Evolutionary conservation across 352 stramenopile species (phyloP).

Genomic region (Pythium scleroteichum): DNA sequence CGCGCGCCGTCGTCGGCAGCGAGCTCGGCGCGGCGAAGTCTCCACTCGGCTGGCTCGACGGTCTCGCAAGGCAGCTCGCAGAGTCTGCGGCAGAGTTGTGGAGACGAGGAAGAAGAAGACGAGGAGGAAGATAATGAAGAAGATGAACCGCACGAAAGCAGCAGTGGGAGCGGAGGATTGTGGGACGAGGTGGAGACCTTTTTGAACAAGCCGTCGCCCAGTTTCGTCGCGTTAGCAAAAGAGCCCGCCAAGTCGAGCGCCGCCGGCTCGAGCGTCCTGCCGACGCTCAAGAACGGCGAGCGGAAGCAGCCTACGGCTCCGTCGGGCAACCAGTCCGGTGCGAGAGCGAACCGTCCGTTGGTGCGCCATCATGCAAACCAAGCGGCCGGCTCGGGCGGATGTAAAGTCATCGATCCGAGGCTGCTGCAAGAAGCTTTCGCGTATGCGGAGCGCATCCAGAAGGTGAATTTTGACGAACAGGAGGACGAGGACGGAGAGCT

Average conservation of each 20-base stretch:
- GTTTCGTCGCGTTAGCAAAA: conserved; percentile 46
- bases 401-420: conserved; percentile 55
- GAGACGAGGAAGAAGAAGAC: conserved; percentile 19
- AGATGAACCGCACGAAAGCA: conserved; percentile 46
- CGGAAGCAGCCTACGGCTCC: conserved; percentile 11
- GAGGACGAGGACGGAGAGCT: conserved; percentile 37
- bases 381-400: neutral
- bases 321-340: conserved; percentile 14
- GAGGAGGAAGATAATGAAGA: conserved; percentile 26
- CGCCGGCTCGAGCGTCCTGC: conserved; percentile 35
- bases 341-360: conserved; percentile 23
- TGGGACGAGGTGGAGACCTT: conserved; percentile 81
- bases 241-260: conserved; percentile 23
- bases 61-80: conserved; percentile 35
- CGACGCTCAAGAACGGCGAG: conserved; percentile 34
- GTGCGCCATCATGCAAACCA: conserved; percentile 3
- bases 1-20: conserved; percentile 44
- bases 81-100: conserved; percentile 23
- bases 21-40: conserved; percentile 39
- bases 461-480: conserved; percentile 44
- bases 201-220: conserved; percentile 69
- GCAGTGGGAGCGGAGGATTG: conserved; percentile 35
- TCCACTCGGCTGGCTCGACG: conserved; percentile 49
- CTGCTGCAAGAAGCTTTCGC: conserved; percentile 78
- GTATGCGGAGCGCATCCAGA: conserved; percentile 61